Base-by-base conservation (phyloP, 1,284 basidiomycete genomes). In the Salmacisia buchloeana region DNA sequence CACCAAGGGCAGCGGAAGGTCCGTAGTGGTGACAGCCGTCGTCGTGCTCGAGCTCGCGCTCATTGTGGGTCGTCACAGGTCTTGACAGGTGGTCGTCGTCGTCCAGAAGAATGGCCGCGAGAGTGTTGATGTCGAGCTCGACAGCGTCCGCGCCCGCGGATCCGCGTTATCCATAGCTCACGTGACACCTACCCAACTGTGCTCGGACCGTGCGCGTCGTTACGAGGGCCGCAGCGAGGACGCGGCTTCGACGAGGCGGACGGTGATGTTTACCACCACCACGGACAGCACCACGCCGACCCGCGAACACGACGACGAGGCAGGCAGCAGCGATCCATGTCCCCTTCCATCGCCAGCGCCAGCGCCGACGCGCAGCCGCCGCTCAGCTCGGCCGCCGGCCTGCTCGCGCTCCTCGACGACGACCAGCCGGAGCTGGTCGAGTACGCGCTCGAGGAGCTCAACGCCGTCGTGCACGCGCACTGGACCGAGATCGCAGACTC, bases 401-500 rank as follows among this genome's bases (percentile, higher is more conserved):
- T 79, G 49, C 67, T 77, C 60, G 72, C 78, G 13, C 69, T 79
- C 56, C 70, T 79, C 46, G 73, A 78, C 57, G 78, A 79, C 66
- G 66, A 75, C 31, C 77, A 79, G 56, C 66, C 71, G 10, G 76
- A 78, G 63, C 70, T 79, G 36, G 74, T 76, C 67, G 70, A 71
- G 2, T 78, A 78, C 62, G 78, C 78, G 0, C 70, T 79, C 60
- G 68, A 74, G 60, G 74, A 76, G 61, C 74, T 79, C 60, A 70
- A 79, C 58, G 65, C 66, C 31, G 64, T 77, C 23, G 78, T 79
- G 2, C 70, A 75, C 56, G 70, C 73, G 27, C 78, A 76, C 67
- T 79, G 78, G 78, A 72, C 78, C 9, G 78, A 79, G 62, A 76
- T 79, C 35, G 76, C 78, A 46, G 78, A 79, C 63, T 70, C 72